Conservation (phyloP, 2,329 filamentous ascomycete species). For the Zopfia rhizophila region DNA sequence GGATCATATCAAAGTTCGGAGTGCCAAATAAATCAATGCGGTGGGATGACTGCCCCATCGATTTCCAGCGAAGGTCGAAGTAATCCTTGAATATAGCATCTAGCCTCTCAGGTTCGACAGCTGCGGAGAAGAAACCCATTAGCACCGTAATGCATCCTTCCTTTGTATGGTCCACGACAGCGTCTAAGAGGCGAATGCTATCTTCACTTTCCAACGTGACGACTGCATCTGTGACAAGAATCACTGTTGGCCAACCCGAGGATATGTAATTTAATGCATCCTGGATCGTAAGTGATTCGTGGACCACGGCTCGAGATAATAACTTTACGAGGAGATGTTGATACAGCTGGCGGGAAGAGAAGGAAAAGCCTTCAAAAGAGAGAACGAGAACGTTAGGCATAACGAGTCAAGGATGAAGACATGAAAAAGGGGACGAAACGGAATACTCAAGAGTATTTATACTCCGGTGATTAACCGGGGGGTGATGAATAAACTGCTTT, state of each 20-base stretch:
- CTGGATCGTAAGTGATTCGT: constrained; percentile 33
- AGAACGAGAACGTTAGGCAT: constrained; percentile 39
- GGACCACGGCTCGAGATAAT: constrained; percentile 31
- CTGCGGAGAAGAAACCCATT: constrained; percentile 33
- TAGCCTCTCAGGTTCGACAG: constrained; percentile 19
- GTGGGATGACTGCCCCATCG: background rate
- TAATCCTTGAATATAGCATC: constrained; percentile 28
- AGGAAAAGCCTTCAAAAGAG: constrained; percentile 36
- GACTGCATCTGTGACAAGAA: constrained; percentile 34
- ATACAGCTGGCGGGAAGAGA: constrained; percentile 36
- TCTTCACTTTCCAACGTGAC: constrained; percentile 25
- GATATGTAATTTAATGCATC: constrained; percentile 34
- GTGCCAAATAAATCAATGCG: background rate
- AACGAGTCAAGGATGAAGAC: too few relatives aligned
- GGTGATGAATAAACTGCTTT: too few relatives aligned
- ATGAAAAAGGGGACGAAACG: too few relatives aligned
- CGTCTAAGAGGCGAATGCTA: constrained; percentile 21
- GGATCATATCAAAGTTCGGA: constrained; percentile 16
- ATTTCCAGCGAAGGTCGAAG: constrained; percentile 33
- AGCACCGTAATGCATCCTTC: constrained; percentile 34
- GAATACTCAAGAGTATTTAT: too few relatives aligned
- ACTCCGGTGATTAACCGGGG: too few relatives aligned
- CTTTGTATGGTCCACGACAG: constrained; percentile 28
- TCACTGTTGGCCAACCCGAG: constrained; percentile 35
- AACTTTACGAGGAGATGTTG: constrained; percentile 35